Evolutionary conservation across 805 yeast species (phyloP), one percentile per base, ranked within the genome.

Genomic region (Grigorovia humatica): DNA sequence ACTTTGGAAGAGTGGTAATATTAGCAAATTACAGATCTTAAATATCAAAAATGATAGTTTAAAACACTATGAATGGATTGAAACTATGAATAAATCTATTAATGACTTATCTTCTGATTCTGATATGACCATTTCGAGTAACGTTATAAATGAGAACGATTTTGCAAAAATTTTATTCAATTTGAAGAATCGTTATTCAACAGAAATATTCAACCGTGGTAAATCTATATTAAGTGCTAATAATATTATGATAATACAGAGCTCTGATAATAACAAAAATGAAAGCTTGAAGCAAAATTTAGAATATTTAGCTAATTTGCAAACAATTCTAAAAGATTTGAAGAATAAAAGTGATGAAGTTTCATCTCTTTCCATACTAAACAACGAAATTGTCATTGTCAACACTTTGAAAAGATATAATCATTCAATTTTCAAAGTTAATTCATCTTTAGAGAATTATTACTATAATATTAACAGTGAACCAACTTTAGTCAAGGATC

Each of bases 301-400:
- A 47, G 74, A 74, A 32, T 82, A 82, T 58, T 82, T 95, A 85
- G 71, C 77, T 38, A 80, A 83, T 54, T 76, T 90, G 52, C 83
- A 81, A 52, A 74, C 86, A 2, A 71, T 89, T 27, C 83, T 95
- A 62, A 78, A 77, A 51, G 96, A 89, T 59, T 72, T 85, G 50
- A 77, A 76, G 53, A 83, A 77, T 53, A 74, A 75, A 47, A 72
- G 80, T 18, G 74, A 76, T 52, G 93, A 86, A 59, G 74, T 83
- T 0, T 71, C 87, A 42, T 70, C 81, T 1, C 60, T 85, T 1
- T 66, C 68, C n/a, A 57, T 71, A 23, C 74, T 70, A 43, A 62
- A 67, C 1, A 65, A 61, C 17, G 69, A 59, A 29, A 52, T 67
- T 9, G 52, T 66, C 40, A 48, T 66, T 18, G 57, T 66, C 43